phyloP scores from a whole-genome alignment of 2,329 filamentous ascomycete genomes.

The Epichloe brachyelytri region DNA sequence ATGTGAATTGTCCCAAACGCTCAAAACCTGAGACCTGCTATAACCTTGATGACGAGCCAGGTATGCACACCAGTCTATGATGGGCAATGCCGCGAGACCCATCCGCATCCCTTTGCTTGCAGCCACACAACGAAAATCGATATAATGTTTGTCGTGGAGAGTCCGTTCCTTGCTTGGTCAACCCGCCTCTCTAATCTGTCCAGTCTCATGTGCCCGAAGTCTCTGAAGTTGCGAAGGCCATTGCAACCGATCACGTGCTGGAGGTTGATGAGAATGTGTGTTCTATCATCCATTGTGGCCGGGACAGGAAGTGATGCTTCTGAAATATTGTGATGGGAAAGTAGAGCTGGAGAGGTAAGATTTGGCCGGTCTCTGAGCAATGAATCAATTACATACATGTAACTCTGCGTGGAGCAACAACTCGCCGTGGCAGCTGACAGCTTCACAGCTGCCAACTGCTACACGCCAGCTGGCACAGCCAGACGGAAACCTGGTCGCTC shows the following conservation, averaged over 20 bases:
- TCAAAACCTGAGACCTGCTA: neutral
- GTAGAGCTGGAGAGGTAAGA: neutral
- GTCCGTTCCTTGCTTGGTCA: neutral
- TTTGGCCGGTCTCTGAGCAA: neutral
- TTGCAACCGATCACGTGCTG: conserved; percentile 12
- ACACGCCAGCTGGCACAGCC: conserved; percentile 1
- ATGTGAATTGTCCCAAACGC: neutral
- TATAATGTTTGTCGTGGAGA: conserved; percentile 8
- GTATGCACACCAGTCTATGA: conserved; percentile 1
- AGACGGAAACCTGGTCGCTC: neutral
- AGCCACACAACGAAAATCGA: conserved; percentile 18
- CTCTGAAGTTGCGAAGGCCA: conserved; percentile 9
- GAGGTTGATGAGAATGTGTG: conserved; percentile 10
- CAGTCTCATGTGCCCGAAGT: conserved; percentile 14
- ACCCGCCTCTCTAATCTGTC: conserved; percentile 13
- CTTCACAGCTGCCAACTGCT: neutral
- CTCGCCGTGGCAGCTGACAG: too few relatives aligned
- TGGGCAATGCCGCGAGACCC: neutral
- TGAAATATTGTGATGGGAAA: neutral
- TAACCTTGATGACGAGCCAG: neutral
- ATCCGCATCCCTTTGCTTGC: conserved; percentile 7
- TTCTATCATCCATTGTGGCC: conserved; percentile 11
- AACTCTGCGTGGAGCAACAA: too few relatives aligned
- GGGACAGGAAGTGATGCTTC: neutral
- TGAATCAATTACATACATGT: too few relatives aligned